Percentiles rank a stretch among this genome's conserved stretches.
Evolutionary conservation across 768 basidiomycete species (phyloP).

Genomic region (Trametes villosa): DNA sequence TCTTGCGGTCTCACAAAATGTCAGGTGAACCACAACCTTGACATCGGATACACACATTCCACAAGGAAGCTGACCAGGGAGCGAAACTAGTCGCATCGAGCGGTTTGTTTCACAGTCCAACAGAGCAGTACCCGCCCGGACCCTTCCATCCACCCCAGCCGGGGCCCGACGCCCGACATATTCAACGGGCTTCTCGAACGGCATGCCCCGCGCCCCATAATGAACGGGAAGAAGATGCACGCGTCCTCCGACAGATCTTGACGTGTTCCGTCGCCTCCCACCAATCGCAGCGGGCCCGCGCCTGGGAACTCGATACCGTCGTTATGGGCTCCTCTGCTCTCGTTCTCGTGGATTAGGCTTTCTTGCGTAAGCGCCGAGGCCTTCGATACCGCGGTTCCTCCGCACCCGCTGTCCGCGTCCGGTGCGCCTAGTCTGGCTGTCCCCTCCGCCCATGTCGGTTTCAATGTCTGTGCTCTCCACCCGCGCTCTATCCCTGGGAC

Average conservation of each 20-base stretch:
- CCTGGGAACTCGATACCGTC: constrained; percentile 11
- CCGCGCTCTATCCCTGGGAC: background rate
- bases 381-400: constrained; percentile 11
- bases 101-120: background rate
- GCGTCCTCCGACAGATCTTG: constrained; percentile 14
- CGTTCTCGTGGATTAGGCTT: constrained; percentile 19
- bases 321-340: constrained; percentile 20
- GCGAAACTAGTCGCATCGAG: background rate
- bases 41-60: background rate
- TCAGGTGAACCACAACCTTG: background rate
- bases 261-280: constrained; percentile 16
- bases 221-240: constrained; percentile 17
- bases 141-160: background rate
- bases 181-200: background rate
- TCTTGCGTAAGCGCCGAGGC: constrained; percentile 2
- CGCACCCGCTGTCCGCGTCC: background rate
- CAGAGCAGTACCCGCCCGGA: background rate
- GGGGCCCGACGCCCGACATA: background rate
- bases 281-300: constrained; percentile 8
- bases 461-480: background rate
- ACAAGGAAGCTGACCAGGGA: background rate
- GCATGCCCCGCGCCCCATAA: constrained; percentile 6
- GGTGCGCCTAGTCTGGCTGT: background rate
- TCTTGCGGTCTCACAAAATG: background rate
- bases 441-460: background rate